Evolutionary conservation across 257 asterid genomes (phyloP).

Genomic region (Nicotiana otophora): DNA sequence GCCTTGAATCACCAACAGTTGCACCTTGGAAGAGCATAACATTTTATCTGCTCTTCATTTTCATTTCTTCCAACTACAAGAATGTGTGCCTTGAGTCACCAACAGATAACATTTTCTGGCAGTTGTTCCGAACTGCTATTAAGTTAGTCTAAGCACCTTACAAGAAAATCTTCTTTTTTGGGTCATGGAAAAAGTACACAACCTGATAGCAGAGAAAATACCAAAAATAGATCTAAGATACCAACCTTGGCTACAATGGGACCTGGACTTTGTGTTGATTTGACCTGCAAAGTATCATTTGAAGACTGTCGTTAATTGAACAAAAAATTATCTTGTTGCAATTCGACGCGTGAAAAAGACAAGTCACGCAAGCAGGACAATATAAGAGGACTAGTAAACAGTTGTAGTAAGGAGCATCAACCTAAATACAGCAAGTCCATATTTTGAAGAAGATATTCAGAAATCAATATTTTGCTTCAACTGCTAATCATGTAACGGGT

Average conservation of each 20-base stretch:
- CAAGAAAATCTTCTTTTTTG: not conserved
- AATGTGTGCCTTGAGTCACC: not conserved
- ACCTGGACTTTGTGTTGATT: conserved; percentile 36
- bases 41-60: too few relatives aligned
- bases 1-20: too few relatives aligned
- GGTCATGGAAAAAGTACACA: not conserved
- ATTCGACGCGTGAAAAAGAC: not conserved
- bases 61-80: not conserved
- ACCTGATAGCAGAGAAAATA: not conserved
- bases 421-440: not conserved
- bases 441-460: not conserved
- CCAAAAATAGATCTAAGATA: not conserved
- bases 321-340: not conserved
- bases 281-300: conserved; percentile 53
- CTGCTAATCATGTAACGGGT: not conserved
- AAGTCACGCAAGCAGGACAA: not conserved
- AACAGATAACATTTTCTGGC: not conserved
- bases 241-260: conserved; percentile 63
- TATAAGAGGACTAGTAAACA: not conserved
- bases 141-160: too few relatives aligned
- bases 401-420: not conserved
- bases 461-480: not conserved
- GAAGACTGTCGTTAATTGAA: conserved; percentile 7
- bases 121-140: too few relatives aligned
- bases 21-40: too few relatives aligned